Evolutionary conservation across 2,329 filamentous ascomycete species (phyloP), one percentile per base, ranked within the genome.

Genomic region (Coniochaeta sp.): DNA sequence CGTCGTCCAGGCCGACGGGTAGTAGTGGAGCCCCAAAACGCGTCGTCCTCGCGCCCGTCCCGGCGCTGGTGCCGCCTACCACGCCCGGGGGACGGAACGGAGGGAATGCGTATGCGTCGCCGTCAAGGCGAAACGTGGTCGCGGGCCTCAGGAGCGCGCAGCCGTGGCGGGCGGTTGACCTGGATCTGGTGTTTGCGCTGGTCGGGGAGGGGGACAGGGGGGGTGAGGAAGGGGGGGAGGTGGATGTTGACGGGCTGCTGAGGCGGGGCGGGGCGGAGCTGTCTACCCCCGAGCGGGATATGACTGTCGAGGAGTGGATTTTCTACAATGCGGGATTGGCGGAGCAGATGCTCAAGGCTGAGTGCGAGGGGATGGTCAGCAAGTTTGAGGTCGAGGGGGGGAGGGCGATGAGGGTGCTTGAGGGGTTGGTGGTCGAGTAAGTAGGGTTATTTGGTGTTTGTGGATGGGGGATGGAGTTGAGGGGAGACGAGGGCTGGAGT

Each of bases 301-400:
- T 99, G 93, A 93, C 87, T 5, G 91, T 98, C 0, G 91, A 96
- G 72, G 87, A 97, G 73, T 99, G 93, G 91, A 89, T 99, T 42
- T 79, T 87, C 61, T 84, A 88, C 74, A 93, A 95, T 65, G 95
- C 95, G 0, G 82, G 83, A 62, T 80, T 88, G 70, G 91, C 90
- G 0, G 93, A 98, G 77, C 85, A 87, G 73, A 88, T 86, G 71
- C 77, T 99, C 59, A 88, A 88, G 69, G 77, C 81, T 38, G 89
- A 96, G 71, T 96, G 92, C 69, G 93, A 98, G 77, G 78, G 85
- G 28, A 84, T 96, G 73, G 91, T 99, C 5, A 83, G 81, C 61
- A 79, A 84, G 9, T 98, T 98, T 72, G 93, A 98, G 75, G 86
- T 79, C 61, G 88, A 98, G 74, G 93, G 92, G 0, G 83, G 82